Evolutionary conservation across 148 eudicot species (phyloP).

Genomic region (Vaccinium myrtillus): DNA sequence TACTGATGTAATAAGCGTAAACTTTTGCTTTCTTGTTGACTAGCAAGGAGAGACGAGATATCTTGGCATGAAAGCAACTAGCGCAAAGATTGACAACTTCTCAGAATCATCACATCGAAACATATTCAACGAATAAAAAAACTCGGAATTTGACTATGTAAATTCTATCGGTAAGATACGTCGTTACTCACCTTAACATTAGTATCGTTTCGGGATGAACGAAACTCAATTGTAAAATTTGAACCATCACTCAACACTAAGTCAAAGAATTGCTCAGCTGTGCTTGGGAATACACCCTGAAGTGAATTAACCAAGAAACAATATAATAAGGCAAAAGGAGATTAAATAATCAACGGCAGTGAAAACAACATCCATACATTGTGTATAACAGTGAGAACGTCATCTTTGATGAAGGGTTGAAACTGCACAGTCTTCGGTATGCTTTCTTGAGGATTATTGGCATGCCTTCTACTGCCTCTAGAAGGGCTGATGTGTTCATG

Average conservation of each 20-base stretch:
- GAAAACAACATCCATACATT: conserved; percentile 42
- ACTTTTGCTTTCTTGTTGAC: not conserved
- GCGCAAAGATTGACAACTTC: not conserved
- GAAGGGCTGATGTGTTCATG: conserved; percentile 80
- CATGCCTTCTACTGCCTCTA: conserved; percentile 38
- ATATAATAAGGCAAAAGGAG: not conserved
- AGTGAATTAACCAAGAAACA: conserved; percentile 8
- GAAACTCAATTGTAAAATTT: conserved; percentile 57
- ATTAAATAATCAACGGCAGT: not conserved
- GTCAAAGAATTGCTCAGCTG: conserved; percentile 76
- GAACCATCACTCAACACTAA: conserved; percentile 71
- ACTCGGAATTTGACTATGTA: not conserved
- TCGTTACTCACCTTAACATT: conserved; percentile 38
- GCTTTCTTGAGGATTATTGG: conserved; percentile 53
- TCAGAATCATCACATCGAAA: not conserved
- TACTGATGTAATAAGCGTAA: not conserved
- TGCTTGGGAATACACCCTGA: conserved; percentile 74
- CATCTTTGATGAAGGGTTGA: conserved; percentile 86
- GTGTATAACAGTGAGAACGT: conserved; percentile 59
- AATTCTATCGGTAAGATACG: not conserved
- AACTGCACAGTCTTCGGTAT: conserved; percentile 43
- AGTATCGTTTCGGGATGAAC: conserved; percentile 66
- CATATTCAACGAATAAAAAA: not conserved
- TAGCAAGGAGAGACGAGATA: not conserved
- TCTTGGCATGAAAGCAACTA: not conserved